phyloP scores from a whole-genome alignment of 352 stramenopile species.

The Phytophthora sansomeana region DNA sequence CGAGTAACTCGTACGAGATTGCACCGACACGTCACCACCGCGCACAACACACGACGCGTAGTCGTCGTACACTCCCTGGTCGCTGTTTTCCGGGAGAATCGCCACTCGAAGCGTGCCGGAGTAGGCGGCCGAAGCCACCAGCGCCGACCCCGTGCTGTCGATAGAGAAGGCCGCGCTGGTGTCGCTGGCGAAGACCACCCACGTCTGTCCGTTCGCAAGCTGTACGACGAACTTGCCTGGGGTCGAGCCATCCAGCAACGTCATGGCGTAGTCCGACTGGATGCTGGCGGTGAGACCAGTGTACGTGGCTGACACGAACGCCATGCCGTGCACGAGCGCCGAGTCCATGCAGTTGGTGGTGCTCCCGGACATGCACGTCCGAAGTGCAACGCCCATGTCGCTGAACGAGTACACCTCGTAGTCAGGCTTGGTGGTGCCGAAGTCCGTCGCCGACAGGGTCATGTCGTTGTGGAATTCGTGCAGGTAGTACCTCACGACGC shows the following conservation, averaged over 20 bases:
- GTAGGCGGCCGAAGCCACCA: slow-evolving; percentile 41
- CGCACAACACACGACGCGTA: slow-evolving; percentile 53
- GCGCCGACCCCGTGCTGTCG: slow-evolving; percentile 40
- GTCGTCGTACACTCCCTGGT: slow-evolving; percentile 46
- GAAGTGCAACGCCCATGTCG: slow-evolving; percentile 57
- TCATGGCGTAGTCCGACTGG: slow-evolving; percentile 47
- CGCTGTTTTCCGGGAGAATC: slow-evolving; percentile 41
- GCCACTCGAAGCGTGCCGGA: slow-evolving; percentile 54
- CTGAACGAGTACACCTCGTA: slow-evolving; percentile 64
- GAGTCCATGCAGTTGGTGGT: slow-evolving; percentile 46
- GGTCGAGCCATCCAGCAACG: slow-evolving; percentile 38
- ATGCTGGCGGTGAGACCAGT: slow-evolving; percentile 48
- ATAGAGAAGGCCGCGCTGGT: slow-evolving; percentile 35
- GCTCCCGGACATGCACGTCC: slow-evolving; percentile 41
- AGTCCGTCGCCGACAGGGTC: slow-evolving; percentile 56
- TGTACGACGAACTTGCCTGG: slow-evolving; percentile 53
- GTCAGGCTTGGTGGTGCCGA: slow-evolving; percentile 40
- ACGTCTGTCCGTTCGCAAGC: slow-evolving; percentile 62
- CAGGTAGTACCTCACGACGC: slow-evolving; percentile 54
- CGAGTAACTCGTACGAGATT: slow-evolving; percentile 57
- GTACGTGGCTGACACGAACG: slow-evolving; percentile 60
- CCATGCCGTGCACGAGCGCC: slow-evolving; percentile 59
- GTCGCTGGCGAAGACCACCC: slow-evolving; percentile 57
- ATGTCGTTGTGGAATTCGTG: slow-evolving; percentile 64
- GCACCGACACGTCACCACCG: slow-evolving; percentile 45